A percentile compares a stretch with the other conserved stretches of the same genome.
Evolutionary conservation across 257 asterid species (phyloP).

Genomic region (Prunella vulgaris): DNA sequence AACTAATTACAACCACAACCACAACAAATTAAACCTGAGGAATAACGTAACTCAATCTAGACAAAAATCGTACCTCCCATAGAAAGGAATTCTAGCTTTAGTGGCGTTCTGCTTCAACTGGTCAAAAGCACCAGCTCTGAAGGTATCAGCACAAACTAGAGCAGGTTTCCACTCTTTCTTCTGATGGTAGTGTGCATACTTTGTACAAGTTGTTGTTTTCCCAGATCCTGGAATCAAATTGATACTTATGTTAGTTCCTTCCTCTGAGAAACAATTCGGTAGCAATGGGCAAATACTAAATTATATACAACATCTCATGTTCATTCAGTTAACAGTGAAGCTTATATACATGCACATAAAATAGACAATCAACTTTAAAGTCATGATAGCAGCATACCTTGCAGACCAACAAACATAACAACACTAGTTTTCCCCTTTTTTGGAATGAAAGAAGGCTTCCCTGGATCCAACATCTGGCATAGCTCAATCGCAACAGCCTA

Average conservation of each 20-base stretch:
- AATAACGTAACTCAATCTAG: neutral
- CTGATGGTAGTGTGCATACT: conserved; percentile 83
- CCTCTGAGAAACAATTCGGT: conserved; percentile 1
- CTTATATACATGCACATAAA: neutral
- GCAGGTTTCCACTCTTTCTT: conserved; percentile 96
- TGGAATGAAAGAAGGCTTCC: conserved; percentile 82
- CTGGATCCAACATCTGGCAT: conserved; percentile 93
- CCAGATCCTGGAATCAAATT: conserved; percentile 61
- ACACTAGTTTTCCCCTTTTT: conserved; percentile 76
- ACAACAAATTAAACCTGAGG: neutral
- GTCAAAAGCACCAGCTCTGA: conserved; percentile 98
- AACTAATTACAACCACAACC: neutral
- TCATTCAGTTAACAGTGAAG: neutral
- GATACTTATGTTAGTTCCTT: neutral
- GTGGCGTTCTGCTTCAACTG: conserved; percentile 96
- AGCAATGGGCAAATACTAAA: neutral
- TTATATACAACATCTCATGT: neutral
- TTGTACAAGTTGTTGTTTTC: conserved; percentile 88
- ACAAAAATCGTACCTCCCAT: conserved; percentile 56
- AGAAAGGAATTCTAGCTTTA: conserved; percentile 89
- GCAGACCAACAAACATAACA: conserved; percentile 97
- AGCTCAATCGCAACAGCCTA: conserved; percentile 90
- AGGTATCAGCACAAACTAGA: conserved; percentile 85
- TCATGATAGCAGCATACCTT: conserved; percentile 47
- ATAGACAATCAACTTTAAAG: neutral